Conservation (phyloP, 192 early-diverging fungal genomes). For the Polychytrium aggregatum region DNA sequence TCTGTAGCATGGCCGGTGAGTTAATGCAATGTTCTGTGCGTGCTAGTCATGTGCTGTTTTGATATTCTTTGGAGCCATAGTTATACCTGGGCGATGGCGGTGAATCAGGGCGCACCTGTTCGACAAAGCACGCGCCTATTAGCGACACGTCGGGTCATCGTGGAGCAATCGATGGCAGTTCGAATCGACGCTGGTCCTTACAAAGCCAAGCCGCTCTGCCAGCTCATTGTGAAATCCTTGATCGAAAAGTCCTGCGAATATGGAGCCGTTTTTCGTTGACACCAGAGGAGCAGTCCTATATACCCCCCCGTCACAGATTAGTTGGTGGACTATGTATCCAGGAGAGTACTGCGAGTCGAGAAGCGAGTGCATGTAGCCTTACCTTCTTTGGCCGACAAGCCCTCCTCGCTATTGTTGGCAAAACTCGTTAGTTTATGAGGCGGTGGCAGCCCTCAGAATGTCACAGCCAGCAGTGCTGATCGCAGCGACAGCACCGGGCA, state of each 20-base stretch:
- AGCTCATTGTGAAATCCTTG: constrained; percentile 79
- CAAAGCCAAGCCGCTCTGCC: constrained; percentile 91
- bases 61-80: no score
- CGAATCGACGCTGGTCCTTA: constrained; percentile 32
- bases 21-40: no score
- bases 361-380: background rate
- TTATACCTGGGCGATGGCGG: constrained; percentile 68
- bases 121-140: no score
- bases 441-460: no score
- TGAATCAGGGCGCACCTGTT: constrained; percentile 86
- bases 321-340: background rate
- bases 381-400: constrained; percentile 88
- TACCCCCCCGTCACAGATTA: background rate
- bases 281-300: constrained; percentile 81
- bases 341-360: background rate
- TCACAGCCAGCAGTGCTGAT: background rate
- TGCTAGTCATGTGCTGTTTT: no score
- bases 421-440: no score
- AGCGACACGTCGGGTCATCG: no score
- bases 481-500: background rate
- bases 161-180: no score
- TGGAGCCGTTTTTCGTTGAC: constrained; percentile 86
- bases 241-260: constrained; percentile 78
- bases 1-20: no score
- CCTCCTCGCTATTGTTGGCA: constrained; percentile 63